Conservation (phyloP, 768 basidiomycete genomes). For the Boletus subcaerulescens region DNA sequence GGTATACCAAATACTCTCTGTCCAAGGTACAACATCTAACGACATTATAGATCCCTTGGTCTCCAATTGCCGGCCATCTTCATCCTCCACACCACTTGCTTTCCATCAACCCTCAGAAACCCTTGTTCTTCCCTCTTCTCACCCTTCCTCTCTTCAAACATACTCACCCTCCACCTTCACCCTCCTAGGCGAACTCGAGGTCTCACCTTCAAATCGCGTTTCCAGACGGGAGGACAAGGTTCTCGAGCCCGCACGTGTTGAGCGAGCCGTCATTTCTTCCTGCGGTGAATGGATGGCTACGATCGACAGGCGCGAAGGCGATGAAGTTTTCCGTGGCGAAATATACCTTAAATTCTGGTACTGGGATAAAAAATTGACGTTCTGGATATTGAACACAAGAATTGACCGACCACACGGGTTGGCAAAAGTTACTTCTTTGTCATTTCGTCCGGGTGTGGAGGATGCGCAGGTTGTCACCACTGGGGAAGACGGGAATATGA, state of each 20-base stretch:
- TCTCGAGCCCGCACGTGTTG: slow-evolving; percentile 73
- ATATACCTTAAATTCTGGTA: slow-evolving; percentile 88
- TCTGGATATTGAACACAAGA: slow-evolving; percentile 81
- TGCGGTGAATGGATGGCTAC: slow-evolving; percentile 92
- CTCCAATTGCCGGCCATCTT: slow-evolving; percentile 35
- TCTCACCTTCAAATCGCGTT: slow-evolving; percentile 90
- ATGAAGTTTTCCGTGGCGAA: slow-evolving; percentile 62
- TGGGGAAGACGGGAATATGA: slow-evolving; percentile 72
- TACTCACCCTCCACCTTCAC: slow-evolving; percentile 73
- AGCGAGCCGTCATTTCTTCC: slow-evolving; percentile 60
- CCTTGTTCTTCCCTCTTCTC: slow-evolving; percentile 87
- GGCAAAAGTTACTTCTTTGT: slow-evolving; percentile 55
- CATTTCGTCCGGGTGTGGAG: slow-evolving; percentile 58
- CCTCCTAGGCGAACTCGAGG: slow-evolving; percentile 82
- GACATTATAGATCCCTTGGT: slow-evolving; percentile 35
- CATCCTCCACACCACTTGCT: slow-evolving; percentile 60
- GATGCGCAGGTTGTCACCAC: slow-evolving; percentile 62
- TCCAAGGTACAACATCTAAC: background rate
- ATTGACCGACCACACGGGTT: slow-evolving; percentile 85
- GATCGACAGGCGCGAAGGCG: slow-evolving; percentile 69
- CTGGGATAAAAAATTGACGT: slow-evolving; percentile 64
- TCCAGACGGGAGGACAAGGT: slow-evolving; percentile 76
- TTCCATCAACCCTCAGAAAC: slow-evolving; percentile 71
- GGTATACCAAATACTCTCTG: slow-evolving; percentile 42
- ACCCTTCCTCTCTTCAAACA: slow-evolving; percentile 92